These are phyloP conservation scores for Nitzschia sp. DNA, from an alignment of 108 stramenopile genomes.

Conservation along the genomic window DNA sequence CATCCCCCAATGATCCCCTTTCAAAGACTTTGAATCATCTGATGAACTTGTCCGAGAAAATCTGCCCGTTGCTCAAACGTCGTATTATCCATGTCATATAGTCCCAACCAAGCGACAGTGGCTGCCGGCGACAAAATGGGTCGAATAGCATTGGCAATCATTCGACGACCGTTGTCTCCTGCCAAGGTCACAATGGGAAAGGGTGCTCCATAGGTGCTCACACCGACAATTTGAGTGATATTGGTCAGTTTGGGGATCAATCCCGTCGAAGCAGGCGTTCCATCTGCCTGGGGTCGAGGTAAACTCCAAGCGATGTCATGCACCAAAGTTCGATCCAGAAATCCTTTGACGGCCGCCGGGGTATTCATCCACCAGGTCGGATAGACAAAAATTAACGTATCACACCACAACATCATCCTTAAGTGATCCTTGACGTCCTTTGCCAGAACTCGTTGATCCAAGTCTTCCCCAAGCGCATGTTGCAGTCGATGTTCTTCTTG, in stretches of 20 bases:
- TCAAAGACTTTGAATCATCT: neutral
- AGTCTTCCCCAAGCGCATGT: neutral
- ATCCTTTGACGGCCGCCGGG: conserved; percentile 49
- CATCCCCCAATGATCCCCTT: neutral
- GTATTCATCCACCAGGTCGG: conserved; percentile 60
- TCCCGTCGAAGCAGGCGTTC: neutral
- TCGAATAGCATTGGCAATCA: conserved; percentile 24
- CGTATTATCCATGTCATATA: conserved; percentile 28
- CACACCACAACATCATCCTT: conserved; percentile 22
- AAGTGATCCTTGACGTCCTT: conserved; percentile 15
- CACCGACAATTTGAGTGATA: conserved; percentile 12
- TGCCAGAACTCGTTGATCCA: neutral
- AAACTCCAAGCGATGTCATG: conserved; percentile 24
- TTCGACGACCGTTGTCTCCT: conserved; percentile 26
- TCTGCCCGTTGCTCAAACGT: neutral
- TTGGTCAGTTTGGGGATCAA: conserved; percentile 20
- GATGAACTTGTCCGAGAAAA: conserved; percentile 3
- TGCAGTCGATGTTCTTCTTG: neutral
- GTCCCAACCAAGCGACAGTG: conserved; percentile 20
- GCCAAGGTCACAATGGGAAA: conserved; percentile 9
- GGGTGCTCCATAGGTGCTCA: conserved; percentile 28
- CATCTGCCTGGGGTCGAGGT: neutral
- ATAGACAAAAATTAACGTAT: conserved; percentile 53
- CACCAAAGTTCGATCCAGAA: conserved; percentile 36
- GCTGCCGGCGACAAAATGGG: conserved; percentile 13